Percentiles rank a stretch among this genome's conserved stretches.
Evolutionary conservation across 306 rosid genomes (phyloP).

Genomic region (Cicer pinnatifidum): DNA sequence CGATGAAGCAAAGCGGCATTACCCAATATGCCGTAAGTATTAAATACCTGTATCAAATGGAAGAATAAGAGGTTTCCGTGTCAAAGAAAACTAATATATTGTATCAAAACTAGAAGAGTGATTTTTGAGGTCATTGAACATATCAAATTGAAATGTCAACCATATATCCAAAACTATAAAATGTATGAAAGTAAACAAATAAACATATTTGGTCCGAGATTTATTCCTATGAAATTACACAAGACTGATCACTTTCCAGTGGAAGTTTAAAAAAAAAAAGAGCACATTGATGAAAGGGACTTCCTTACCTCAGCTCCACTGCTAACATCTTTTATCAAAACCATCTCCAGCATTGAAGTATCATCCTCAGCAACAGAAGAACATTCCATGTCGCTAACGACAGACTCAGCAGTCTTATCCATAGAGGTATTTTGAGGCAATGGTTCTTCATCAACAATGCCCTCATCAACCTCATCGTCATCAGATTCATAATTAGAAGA

Average conservation of each 20-base stretch:
- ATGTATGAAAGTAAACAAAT: neutral
- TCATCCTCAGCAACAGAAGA: slow-evolving; percentile 49
- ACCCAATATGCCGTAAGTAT: slow-evolving; percentile 81
- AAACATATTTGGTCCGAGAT: slow-evolving; percentile 8
- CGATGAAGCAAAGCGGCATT: slow-evolving; percentile 96
- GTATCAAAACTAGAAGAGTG: slow-evolving; percentile 7
- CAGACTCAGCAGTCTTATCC: slow-evolving; percentile 38
- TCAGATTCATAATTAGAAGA: slow-evolving; percentile 61
- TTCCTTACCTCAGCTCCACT: slow-evolving; percentile 72
- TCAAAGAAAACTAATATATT: slow-evolving; percentile 1
- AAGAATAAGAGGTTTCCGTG: slow-evolving; percentile 21
- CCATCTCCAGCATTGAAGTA: slow-evolving; percentile 71
- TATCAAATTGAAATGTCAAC: slow-evolving; percentile 23
- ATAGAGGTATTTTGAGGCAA: slow-evolving; percentile 39
- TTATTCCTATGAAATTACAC: slow-evolving; percentile 2
- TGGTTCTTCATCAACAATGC: slow-evolving; percentile 45
- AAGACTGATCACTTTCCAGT: slow-evolving; percentile 8
- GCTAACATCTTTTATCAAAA: slow-evolving; percentile 79
- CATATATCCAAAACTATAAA: slow-evolving; percentile 6
- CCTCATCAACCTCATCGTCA: slow-evolving; percentile 28
- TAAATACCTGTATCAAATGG: slow-evolving; percentile 63
- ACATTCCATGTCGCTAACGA: slow-evolving; percentile 42
- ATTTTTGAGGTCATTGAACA: slow-evolving; percentile 16
- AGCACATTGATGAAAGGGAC: neutral
- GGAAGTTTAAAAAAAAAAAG: neutral